phyloP scores from a whole-genome alignment of 2,329 filamentous ascomycete species.

The Blastomyces parvus region DNA sequence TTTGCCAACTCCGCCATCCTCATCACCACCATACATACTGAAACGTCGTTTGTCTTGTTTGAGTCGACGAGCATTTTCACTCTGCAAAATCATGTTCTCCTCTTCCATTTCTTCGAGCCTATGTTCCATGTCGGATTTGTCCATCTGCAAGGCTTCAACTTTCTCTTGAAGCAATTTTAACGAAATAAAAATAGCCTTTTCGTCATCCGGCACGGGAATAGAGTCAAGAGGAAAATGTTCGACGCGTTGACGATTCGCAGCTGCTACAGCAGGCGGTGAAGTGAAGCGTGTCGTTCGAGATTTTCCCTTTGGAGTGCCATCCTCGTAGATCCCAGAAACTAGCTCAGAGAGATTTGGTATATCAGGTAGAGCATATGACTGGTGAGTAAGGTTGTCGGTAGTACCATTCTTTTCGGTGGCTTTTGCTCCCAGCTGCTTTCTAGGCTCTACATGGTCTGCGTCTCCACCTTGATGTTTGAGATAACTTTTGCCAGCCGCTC shows the following conservation, averaged over 20 bases:
- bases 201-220: slow-evolving; percentile 50
- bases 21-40: slow-evolving; percentile 34
- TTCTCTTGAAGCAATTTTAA: slow-evolving; percentile 50
- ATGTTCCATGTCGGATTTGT: slow-evolving; percentile 44
- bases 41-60: slow-evolving; percentile 31
- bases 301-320: slow-evolving; percentile 47
- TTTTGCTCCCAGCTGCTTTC: slow-evolving; percentile 17
- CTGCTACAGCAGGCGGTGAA: slow-evolving; percentile 33
- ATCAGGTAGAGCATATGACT: slow-evolving; percentile 54
- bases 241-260: slow-evolving; percentile 22
- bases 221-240: slow-evolving; percentile 43
- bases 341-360: slow-evolving; percentile 53
- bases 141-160: slow-evolving; percentile 46
- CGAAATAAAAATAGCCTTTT: slow-evolving; percentile 54
- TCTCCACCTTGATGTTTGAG: slow-evolving; percentile 19
- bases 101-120: slow-evolving; percentile 43
- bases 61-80: slow-evolving; percentile 29
- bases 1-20: slow-evolving; percentile 30
- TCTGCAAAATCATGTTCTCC: slow-evolving; percentile 43
- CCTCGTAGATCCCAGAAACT: slow-evolving; percentile 49
- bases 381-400: slow-evolving; percentile 43
- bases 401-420: slow-evolving; percentile 9
- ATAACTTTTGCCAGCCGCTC: slow-evolving; percentile 29
- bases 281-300: slow-evolving; percentile 46
- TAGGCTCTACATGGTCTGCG: neutral